Evolutionary conservation across 73 alveolate species (phyloP), one percentile per base, ranked within the genome.

Genomic region (Stentor roeselii): DNA sequence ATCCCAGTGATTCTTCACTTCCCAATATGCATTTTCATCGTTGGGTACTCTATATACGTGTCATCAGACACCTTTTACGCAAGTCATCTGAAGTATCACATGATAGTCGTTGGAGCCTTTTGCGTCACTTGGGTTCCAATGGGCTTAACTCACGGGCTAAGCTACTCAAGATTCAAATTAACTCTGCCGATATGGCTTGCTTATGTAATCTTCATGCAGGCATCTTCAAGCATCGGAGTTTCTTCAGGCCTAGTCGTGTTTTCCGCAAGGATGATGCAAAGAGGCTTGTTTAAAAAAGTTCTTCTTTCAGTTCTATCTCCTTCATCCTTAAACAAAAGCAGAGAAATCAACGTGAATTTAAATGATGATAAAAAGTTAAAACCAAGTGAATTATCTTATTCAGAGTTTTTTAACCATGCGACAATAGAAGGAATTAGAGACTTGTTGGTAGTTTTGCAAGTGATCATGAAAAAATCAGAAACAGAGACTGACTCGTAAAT

Each of bases 131-230:
- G 74, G 74, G 27, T 58, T 0, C 74, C 74, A 21, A 58, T 58
- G 74, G 27, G 74, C 27, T 58, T 58, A 58, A 31, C 74, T 21
- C 74, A n/a, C 27, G 15, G 74, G 80, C 80, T 67, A 30, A 67
- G 80, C 2, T 67, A 67, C 41, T 14, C 14, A 1, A 14, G 42
- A 2, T 2, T 67, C 27, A n/a, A 21, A 1, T 30, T 67, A 21
- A 21, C 37, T 21, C 21, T 21, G 27, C n/a, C 14, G 21, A 21
- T 21, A 21, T 21, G 80, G 41, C 34, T 67, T 21, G 41, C 41
- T 27, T 21, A 27, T 14, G 37, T 21, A 21, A 27, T 21, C 21
- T 15, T 30, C 11, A 67, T 21, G 42, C 80, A 21, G 0, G 11
- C 41, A 30, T 21, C n/a, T 21, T 21, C 41, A 1, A 21, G 27